Percentiles rank a stretch among this genome's conserved stretches.
phyloP scores from a whole-genome alignment of 257 asterid species.

The Rubia yunnanensis region DNA sequence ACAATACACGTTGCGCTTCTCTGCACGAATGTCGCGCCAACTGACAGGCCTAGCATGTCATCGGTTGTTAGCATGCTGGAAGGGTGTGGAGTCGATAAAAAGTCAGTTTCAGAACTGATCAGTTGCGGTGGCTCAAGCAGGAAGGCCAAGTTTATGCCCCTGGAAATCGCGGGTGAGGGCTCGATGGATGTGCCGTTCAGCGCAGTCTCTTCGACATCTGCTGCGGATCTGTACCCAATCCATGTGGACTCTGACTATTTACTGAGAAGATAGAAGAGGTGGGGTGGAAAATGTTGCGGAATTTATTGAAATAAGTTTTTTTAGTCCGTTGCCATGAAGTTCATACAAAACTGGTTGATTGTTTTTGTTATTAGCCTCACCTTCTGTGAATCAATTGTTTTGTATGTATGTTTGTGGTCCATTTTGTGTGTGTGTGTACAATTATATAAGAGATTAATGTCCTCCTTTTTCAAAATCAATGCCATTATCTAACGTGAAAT shows the following conservation, averaged over 20 bases:
- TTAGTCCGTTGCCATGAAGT: too few species aligned
- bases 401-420: too few species aligned
- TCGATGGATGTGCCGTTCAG: neutral
- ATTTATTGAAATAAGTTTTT: too few species aligned
- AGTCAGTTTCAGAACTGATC: conserved; percentile 9
- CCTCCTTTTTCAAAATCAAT: too few species aligned
- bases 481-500: too few species aligned
- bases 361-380: too few species aligned
- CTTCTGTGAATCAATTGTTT: too few species aligned
- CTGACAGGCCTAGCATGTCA: conserved; percentile 58
- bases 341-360: too few species aligned
- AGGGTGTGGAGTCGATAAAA: conserved; percentile 23
- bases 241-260: neutral
- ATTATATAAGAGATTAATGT: too few species aligned
- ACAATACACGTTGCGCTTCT: conserved; percentile 41
- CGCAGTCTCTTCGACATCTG: neutral
- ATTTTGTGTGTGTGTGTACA: too few species aligned
- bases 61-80: conserved; percentile 55
- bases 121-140: conserved; percentile 1
- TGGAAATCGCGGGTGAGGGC: neutral
- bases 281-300: neutral
- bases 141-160: neutral
- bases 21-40: conserved; percentile 35
- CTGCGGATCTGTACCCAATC: neutral
- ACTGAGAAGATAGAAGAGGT: neutral